These are phyloP conservation scores for Coprinellus aureogranulatus DNA, from an alignment of 768 basidiomycete genomes.

Conservation along the genomic window DNA sequence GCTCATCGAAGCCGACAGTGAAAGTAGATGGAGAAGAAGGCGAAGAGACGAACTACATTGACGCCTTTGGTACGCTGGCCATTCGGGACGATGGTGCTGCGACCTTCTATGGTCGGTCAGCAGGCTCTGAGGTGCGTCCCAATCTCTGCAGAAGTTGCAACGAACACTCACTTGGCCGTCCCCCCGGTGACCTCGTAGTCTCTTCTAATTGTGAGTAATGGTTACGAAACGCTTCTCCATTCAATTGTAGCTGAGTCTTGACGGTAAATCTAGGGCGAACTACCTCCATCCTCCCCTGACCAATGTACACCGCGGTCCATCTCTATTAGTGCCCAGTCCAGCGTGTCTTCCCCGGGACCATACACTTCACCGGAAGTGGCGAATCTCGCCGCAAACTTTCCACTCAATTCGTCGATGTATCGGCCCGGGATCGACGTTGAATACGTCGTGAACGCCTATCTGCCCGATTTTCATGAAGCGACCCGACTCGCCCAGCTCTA, in stretches of 20 bases:
- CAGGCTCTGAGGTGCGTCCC: slow-evolving; percentile 62
- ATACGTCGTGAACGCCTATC: slow-evolving; percentile 44
- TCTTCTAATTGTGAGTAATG: slow-evolving; percentile 49
- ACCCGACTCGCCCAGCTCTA: slow-evolving; percentile 63
- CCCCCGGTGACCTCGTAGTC: slow-evolving; percentile 37
- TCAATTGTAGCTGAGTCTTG: background rate
- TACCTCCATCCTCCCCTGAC: slow-evolving; percentile 1
- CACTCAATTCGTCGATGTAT: slow-evolving; percentile 4
- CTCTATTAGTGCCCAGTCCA: background rate
- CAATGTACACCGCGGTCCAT: background rate
- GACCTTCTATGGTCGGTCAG: slow-evolving; percentile 71
- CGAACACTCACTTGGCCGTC: slow-evolving; percentile 10
- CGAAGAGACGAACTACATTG: slow-evolving; percentile 54
- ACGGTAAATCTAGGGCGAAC: slow-evolving; percentile 10
- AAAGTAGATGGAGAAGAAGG: slow-evolving; percentile 36
- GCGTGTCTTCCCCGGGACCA: background rate
- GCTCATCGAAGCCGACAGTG: slow-evolving; percentile 28
- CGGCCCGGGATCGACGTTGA: slow-evolving; percentile 36
- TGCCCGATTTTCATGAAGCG: slow-evolving; percentile 61
- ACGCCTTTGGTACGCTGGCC: slow-evolving; percentile 68
- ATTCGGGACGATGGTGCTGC: slow-evolving; percentile 67
- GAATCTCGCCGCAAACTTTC: slow-evolving; percentile 7
- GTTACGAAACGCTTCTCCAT: slow-evolving; percentile 13
- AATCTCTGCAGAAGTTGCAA: background rate
- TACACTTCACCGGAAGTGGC: slow-evolving; percentile 8